Conservation (phyloP, 106 monocot genomes). For the Allium fistulosum region DNA sequence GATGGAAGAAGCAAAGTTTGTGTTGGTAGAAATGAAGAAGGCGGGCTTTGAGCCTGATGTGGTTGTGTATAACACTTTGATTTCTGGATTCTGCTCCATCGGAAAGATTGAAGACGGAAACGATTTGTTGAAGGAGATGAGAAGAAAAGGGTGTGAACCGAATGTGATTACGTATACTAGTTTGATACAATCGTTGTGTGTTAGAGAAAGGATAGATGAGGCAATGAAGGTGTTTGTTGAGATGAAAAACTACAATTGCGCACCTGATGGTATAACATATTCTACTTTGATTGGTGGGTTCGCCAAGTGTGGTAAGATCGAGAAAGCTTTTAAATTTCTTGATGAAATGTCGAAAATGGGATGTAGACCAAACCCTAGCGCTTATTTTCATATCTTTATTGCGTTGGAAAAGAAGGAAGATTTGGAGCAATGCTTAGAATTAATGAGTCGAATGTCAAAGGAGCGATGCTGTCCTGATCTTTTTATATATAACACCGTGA, state of each 20-base stretch:
- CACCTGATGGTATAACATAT: conserved; percentile 54
- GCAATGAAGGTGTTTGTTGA: conserved; percentile 77
- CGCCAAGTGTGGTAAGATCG: conserved; percentile 54
- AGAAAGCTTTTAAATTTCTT: conserved; percentile 53
- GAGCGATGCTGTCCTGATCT: conserved; percentile 40
- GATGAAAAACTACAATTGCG: conserved; percentile 45
- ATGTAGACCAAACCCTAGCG: conserved; percentile 31
- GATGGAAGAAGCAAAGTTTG: conserved; percentile 65
- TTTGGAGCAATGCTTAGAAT: conserved; percentile 74
- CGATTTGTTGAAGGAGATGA: conserved; percentile 59
- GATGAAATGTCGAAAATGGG: conserved; percentile 49
- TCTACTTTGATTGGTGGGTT: conserved; percentile 71
- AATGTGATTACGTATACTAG: conserved; percentile 70
- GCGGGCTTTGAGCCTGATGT: conserved; percentile 65
- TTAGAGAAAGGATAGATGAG: conserved; percentile 53
- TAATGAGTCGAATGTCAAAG: conserved; percentile 52
- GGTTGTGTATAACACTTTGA: conserved; percentile 71
- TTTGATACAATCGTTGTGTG: conserved; percentile 67
- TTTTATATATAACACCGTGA: conserved; percentile 49
- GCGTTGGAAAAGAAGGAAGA: conserved; percentile 74
- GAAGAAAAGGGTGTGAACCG: conserved; percentile 51
- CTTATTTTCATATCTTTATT: conserved; percentile 45
- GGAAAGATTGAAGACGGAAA: conserved; percentile 70
- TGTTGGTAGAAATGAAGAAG: conserved; percentile 53
- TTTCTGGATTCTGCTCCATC: conserved; percentile 48